Base-by-base conservation (phyloP, 2,329 filamentous ascomycete species). In the Aureobasidium sp. region DNA sequence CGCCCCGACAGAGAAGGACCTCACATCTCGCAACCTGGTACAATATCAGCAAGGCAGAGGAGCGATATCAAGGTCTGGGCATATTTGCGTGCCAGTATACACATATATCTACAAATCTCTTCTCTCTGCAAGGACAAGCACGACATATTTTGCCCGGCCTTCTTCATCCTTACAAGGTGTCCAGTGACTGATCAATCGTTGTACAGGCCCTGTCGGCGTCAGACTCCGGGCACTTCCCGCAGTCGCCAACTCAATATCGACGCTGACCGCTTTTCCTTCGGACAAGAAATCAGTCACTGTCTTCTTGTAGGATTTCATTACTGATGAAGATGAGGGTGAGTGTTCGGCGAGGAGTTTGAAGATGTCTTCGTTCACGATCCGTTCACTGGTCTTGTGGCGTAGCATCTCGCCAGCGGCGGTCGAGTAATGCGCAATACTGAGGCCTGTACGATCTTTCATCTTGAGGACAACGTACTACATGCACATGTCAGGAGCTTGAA, bases 321-420 rank as follows among this genome's bases (percentile, higher is more conserved):
- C 69, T 2, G 73, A 75, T n/a, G 64, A 63, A 2, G 58, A 62
- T 27, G 58, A 58, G 20, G 73, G 72, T 1, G 77, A 74, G 48
- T 79, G 75, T n/a, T 80, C 76, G 5, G 75, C 71, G 5, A 86
- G 75, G n/a, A 84, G 77, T 44, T 78, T 75, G 68, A 85, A 85
- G 14, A 84, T 75, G 63, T 85, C 82, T 41, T 51, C 37, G 31
- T 51, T 48, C 31, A 49, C 3, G 64, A 75, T 77, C 51, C 79
- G 76, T 52, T 76, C 68, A 17, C 73, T 70, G 73, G 68, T 17
- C 71, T 71, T 2, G 81, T 25, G 72, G 14, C 78, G 77, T 1
- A 85, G 74, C 12, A 81, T 71, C 12, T 81, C 77, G 0, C 80
- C 72, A 52, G 81, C 76, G 12, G 77, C 75, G 7, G 74, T 72